phyloP scores from a whole-genome alignment of 1,139 yeast species.

The Taphrina sp. region DNA sequence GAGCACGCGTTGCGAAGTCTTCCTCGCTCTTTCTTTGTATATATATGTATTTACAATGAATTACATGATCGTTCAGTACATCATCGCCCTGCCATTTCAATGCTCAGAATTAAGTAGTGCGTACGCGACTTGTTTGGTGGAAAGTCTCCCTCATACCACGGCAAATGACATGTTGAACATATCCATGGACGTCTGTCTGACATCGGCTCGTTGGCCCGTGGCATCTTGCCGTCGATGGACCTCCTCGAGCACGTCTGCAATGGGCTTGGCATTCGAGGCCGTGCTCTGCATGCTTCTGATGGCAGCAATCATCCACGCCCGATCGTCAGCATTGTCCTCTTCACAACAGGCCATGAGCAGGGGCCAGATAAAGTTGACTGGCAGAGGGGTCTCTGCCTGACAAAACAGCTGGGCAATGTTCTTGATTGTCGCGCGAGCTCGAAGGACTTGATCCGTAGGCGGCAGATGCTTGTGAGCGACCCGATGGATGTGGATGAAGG shows the following conservation, averaged over 20 bases:
- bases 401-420: background rate
- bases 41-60: too few species aligned
- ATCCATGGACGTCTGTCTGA: conserved; percentile 3
- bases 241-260: background rate
- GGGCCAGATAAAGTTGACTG: conserved; percentile 4
- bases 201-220: background rate
- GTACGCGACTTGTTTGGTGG: too few species aligned
- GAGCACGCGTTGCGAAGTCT: too few species aligned
- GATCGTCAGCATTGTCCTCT: background rate
- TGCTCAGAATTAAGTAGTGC: too few species aligned
- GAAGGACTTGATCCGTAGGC: background rate
- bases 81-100: too few species aligned
- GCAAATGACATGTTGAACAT: conserved; percentile 1
- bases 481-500: conserved; percentile 3
- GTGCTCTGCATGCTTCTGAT: background rate
- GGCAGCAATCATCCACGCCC: background rate
- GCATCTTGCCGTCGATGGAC: conserved; percentile 2
- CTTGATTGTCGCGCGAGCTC: background rate
- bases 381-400: conserved; percentile 2
- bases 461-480: conserved; percentile 9
- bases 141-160: background rate
- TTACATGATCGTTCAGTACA: too few species aligned
- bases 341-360: background rate
- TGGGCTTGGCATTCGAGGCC: background rate
- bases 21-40: too few species aligned